Conservation (phyloP, 1,284 basidiomycete genomes). For the Microbotryum violaceum region DNA sequence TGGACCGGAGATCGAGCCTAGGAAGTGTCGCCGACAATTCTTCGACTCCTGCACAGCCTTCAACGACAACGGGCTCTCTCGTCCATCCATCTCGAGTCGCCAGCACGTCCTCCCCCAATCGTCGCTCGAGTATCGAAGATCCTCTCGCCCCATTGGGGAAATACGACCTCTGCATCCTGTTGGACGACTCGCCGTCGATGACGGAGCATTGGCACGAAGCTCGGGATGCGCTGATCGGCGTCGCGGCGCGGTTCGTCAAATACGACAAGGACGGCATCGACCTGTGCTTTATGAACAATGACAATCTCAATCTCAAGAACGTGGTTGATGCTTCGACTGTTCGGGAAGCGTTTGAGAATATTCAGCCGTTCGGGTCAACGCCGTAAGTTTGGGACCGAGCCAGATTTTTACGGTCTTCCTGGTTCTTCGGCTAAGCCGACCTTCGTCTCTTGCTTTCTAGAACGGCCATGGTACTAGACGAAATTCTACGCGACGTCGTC, state of each 20-base stretch:
- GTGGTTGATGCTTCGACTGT: slow-evolving; percentile 3
- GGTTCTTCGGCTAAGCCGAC: background rate
- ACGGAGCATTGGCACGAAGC: slow-evolving; percentile 13
- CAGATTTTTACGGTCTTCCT: background rate
- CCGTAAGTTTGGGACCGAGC: slow-evolving; percentile 1
- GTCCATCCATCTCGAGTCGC: background rate
- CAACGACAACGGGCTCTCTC: too few relatives aligned
- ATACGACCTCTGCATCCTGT: slow-evolving; percentile 17
- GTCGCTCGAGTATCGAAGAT: slow-evolving; percentile 14
- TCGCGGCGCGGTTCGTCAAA: slow-evolving; percentile 2
- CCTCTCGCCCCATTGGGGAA: slow-evolving; percentile 8
- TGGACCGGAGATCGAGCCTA: too few relatives aligned
- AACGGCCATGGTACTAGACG: slow-evolving; percentile 21
- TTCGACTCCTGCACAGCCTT: too few relatives aligned
- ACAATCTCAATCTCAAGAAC: slow-evolving; percentile 5
- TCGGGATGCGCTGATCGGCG: slow-evolving; percentile 13
- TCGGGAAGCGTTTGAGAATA: slow-evolving; percentile 6
- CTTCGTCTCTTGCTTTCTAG: background rate
- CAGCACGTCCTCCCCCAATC: background rate
- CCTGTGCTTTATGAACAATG: slow-evolving; percentile 13
- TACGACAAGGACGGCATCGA: slow-evolving; percentile 22
- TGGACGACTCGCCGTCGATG: slow-evolving; percentile 25
- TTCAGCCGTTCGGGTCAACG: slow-evolving; percentile 8
- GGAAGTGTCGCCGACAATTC: too few relatives aligned
- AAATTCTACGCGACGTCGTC: slow-evolving; percentile 23